Base-by-base conservation (phyloP, 805 yeast genomes). In the Metschnikowia colocasiae region DNA sequence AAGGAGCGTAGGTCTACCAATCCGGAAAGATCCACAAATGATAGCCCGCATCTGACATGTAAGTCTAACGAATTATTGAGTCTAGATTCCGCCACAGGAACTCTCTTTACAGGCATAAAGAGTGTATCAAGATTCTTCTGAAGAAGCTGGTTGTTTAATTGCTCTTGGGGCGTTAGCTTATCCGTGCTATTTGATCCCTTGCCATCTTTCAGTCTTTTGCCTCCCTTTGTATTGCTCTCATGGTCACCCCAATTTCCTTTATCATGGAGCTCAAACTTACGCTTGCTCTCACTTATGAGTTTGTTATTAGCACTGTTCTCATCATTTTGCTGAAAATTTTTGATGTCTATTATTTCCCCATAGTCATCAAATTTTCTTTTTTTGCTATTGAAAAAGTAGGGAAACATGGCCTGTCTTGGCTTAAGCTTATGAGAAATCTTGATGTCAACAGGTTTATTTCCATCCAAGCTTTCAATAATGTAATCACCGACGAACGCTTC, bases 1-100 rank as follows among this genome's bases (percentile, higher is more conserved):
- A 88, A 67, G 0, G 99, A 92, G 52, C 97, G 75, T 52, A 83
- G 70, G 60, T 94, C 97, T 0, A 88, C 92, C 16, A 85, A 66
- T 18, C 97, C 96, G 13, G 90, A 79, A 39, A 91, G 71, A 61
- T 92, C 97, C 47, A 92, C 79, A 60, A 72, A 89, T 2, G 87
- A 78, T 6, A 91, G 64, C 1, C 83, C 85, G 65, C 97, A 90
- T 49, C 83, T 71, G 4, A 88, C 69, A 4, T 68, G 68, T 10
- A 84, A 62, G n/a, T 69, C 54, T 12, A 43, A 13, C 6, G 40
- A 30, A 27, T 22, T 46, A 10, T 31, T 26, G 23, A 34, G 39
- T 35, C 42, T 36, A 7, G 44, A 57, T 2, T 59, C 59, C 2
- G 59, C 55, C 7, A 56, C 38, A 3, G 61, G 54, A 3, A 68